Conservation (phyloP, 257 asterid genomes). For the Jaltomata sinuosa region DNA sequence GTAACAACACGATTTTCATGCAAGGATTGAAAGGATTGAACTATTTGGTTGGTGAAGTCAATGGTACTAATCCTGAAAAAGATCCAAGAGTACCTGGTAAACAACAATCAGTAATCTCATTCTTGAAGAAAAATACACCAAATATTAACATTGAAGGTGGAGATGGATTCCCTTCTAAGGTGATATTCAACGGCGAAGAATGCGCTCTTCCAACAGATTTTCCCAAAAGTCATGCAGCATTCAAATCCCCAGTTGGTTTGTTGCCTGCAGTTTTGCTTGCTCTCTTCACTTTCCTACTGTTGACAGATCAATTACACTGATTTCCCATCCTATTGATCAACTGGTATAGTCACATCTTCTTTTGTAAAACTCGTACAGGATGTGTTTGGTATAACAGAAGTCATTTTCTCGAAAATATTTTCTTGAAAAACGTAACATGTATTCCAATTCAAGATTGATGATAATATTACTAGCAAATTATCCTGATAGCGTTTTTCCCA, state of each 20-base stretch:
- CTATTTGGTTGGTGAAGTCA: constrained; percentile 62
- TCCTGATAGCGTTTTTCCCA: no score
- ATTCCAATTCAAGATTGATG: background rate
- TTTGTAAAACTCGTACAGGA: background rate
- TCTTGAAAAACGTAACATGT: background rate
- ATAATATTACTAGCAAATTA: background rate
- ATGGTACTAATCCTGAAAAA: constrained; percentile 56
- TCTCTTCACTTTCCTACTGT: constrained; percentile 28
- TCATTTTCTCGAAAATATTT: background rate
- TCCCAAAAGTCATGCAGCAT: constrained; percentile 26
- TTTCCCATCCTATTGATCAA: background rate
- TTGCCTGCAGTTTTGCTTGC: constrained; percentile 27
- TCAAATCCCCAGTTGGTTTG: constrained; percentile 9
- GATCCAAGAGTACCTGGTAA: constrained; percentile 84
- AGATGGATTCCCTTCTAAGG: constrained; percentile 80
- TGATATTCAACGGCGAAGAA: constrained; percentile 86
- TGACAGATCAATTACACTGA: constrained; percentile 32
- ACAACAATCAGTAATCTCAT: constrained; percentile 79
- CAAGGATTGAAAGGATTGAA: constrained; percentile 78
- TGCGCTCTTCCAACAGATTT: constrained; percentile 58
- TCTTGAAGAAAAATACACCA: constrained; percentile 39
- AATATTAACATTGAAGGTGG: constrained; percentile 33
- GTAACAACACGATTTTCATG: constrained; percentile 55
- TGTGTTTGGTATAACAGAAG: background rate
- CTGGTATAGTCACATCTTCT: constrained; percentile 1